These are phyloP conservation scores for Penicillium lagena DNA, from an alignment of 495 filamentous ascomycete genomes.

Conservation along the genomic window DNA sequence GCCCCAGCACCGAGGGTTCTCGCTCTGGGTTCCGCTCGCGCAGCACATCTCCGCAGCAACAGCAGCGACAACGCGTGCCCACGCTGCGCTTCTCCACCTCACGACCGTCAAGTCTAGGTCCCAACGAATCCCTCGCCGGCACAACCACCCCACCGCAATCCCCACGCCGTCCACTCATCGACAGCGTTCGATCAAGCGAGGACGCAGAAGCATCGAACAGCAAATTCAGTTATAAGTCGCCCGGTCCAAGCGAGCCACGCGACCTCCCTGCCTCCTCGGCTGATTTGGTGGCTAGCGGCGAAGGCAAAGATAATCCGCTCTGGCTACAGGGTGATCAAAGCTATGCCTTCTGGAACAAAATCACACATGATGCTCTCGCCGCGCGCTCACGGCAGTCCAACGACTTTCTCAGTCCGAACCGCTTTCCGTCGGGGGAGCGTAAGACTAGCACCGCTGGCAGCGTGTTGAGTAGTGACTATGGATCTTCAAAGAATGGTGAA, in stretches of 20 bases:
- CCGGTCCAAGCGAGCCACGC: neutral
- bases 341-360: constrained; percentile 48
- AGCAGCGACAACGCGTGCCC: neutral
- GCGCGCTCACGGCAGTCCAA: constrained; percentile 20
- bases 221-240: neutral
- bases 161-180: constrained; percentile 21
- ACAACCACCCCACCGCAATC: constrained; percentile 33
- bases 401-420: constrained; percentile 22
- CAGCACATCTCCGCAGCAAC: constrained; percentile 47
- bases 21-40: constrained; percentile 36
- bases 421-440: constrained; percentile 17
- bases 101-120: constrained; percentile 16
- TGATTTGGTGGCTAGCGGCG: constrained; percentile 11
- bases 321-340: constrained; percentile 47
- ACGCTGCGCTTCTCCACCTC: constrained; percentile 13
- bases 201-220: neutral
- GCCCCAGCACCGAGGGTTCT: constrained; percentile 44
- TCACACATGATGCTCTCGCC: constrained; percentile 38
- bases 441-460: constrained; percentile 29
- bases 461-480: constrained; percentile 41
- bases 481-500: constrained; percentile 13
- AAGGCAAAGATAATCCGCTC: constrained; percentile 34
- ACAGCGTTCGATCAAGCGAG: constrained; percentile 17
- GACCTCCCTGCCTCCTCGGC: constrained; percentile 10
- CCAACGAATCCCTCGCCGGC: constrained; percentile 23